Conservation (phyloP, 305 asterid genomes). For the Rubia balearica region DNA sequence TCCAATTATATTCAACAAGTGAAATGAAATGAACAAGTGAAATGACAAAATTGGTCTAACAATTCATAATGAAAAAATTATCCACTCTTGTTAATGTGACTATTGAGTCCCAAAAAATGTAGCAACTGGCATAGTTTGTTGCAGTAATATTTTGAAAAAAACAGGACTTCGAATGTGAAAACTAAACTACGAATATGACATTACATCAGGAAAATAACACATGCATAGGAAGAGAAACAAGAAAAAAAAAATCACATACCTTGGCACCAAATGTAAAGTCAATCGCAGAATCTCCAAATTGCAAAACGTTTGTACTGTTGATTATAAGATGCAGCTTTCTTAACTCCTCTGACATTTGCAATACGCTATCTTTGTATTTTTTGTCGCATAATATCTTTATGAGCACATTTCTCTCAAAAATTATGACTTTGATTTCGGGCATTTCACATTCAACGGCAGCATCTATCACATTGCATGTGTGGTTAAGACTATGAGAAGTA, state of each 20-base stretch:
- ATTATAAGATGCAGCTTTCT: background rate
- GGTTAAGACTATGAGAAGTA: background rate
- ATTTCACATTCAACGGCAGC: background rate
- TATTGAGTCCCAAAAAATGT: too few species aligned
- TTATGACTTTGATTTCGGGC: slow-evolving; percentile 3
- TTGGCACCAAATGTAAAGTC: background rate
- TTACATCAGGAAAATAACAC: too few species aligned
- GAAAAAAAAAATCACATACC: background rate
- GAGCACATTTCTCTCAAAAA: background rate
- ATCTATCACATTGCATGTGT: background rate
- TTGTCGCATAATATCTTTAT: background rate
- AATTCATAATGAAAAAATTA: too few species aligned
- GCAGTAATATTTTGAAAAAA: too few species aligned
- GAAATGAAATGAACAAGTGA: background rate
- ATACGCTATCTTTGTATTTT: background rate
- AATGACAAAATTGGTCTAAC: too few species aligned
- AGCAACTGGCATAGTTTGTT: too few species aligned
- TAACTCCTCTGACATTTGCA: background rate
- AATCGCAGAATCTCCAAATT: slow-evolving; percentile 8
- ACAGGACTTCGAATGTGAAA: too few species aligned
- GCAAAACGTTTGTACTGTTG: background rate
- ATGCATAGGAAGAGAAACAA: too few species aligned
- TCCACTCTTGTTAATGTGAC: too few species aligned
- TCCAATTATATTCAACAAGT: background rate
- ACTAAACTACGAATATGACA: too few species aligned